phyloP scores from a whole-genome alignment of 805 yeast species.

The Lachancea quebecensis region DNA sequence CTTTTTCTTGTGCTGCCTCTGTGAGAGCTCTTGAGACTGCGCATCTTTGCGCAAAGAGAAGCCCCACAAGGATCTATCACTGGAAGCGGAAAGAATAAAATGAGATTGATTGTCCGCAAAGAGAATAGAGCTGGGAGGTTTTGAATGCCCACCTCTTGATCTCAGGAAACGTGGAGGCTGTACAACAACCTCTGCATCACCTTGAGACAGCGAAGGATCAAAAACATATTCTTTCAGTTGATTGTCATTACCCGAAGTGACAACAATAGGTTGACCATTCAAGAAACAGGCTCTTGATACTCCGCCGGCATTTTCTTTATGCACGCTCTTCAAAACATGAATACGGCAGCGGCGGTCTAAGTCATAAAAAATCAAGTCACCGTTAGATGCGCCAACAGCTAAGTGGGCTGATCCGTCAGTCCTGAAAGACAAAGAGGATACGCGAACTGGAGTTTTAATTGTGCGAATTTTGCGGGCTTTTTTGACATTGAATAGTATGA shows the following conservation, averaged over 20 bases:
- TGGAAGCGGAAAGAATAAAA: constrained; percentile 76
- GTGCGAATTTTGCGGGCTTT: constrained; percentile 54
- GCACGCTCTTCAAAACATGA: constrained; percentile 68
- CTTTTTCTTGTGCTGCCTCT: constrained; percentile 45
- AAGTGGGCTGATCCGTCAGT: constrained; percentile 84
- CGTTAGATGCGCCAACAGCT: constrained; percentile 69
- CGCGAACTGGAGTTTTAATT: constrained; percentile 35
- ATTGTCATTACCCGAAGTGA: constrained; percentile 89
- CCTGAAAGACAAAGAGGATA: constrained; percentile 70
- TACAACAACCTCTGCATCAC: constrained; percentile 44
- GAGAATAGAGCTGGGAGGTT: constrained; percentile 69
- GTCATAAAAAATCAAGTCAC: constrained; percentile 84
- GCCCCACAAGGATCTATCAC: constrained; percentile 82
- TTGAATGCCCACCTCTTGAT: constrained; percentile 96
- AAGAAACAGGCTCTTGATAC: constrained; percentile 66
- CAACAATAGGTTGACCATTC: constrained; percentile 85
- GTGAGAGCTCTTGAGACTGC: constrained; percentile 90
- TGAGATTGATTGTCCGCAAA: constrained; percentile 82
- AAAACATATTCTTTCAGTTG: constrained; percentile 83
- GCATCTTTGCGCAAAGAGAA: constrained; percentile 93
- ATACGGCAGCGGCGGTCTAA: constrained; percentile 64
- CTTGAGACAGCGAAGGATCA: constrained; percentile 76
- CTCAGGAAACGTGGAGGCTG: constrained; percentile 88
- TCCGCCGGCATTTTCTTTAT: constrained; percentile 69
- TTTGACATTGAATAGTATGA: constrained; percentile 59